phyloP scores from a whole-genome alignment of 352 stramenopile genomes.

The Globisporangium polare region DNA sequence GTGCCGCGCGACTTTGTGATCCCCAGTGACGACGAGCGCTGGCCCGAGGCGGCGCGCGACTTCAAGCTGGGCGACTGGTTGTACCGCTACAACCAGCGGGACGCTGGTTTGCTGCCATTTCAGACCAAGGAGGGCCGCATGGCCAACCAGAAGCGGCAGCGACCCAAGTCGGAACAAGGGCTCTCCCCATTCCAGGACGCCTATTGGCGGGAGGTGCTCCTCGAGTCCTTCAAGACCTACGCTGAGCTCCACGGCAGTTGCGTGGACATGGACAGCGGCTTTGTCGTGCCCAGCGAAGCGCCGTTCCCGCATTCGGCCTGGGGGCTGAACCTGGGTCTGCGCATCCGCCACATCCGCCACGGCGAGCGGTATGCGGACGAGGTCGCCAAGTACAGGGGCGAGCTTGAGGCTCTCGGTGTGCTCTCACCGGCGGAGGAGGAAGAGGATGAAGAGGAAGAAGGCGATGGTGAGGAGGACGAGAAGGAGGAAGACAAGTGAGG shows the following conservation, averaged over 20 bases:
- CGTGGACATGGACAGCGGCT: constrained; percentile 48
- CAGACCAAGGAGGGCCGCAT: constrained; percentile 29
- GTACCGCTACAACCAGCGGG: constrained; percentile 52
- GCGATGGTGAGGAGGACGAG: not conserved
- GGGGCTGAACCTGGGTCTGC: constrained; percentile 69
- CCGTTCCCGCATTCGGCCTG: constrained; percentile 54
- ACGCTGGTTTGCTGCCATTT: constrained; percentile 33
- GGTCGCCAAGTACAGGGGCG: constrained; percentile 45
- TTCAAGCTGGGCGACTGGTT: constrained; percentile 88
- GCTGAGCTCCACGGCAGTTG: constrained; percentile 45
- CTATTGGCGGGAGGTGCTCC: constrained; percentile 74
- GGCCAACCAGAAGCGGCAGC: constrained; percentile 16
- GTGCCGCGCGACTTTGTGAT: constrained; percentile 68
- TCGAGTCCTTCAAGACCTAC: constrained; percentile 60
- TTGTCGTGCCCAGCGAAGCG: constrained; percentile 51
- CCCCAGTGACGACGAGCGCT: constrained; percentile 66
- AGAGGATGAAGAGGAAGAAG: not conserved
- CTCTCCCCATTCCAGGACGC: constrained; percentile 51
- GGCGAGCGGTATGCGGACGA: constrained; percentile 65
- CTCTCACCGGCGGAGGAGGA: not conserved
- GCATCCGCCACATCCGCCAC: constrained; percentile 62
- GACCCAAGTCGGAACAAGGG: constrained; percentile 7
- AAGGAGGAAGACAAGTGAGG: not conserved
- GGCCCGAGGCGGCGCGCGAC: constrained; percentile 79
- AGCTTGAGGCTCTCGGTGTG: constrained; percentile 25